These are phyloP conservation scores for Arthrinium phaeospermum DNA, from an alignment of 2,329 filamentous ascomycete species.

Conservation along the genomic window DNA sequence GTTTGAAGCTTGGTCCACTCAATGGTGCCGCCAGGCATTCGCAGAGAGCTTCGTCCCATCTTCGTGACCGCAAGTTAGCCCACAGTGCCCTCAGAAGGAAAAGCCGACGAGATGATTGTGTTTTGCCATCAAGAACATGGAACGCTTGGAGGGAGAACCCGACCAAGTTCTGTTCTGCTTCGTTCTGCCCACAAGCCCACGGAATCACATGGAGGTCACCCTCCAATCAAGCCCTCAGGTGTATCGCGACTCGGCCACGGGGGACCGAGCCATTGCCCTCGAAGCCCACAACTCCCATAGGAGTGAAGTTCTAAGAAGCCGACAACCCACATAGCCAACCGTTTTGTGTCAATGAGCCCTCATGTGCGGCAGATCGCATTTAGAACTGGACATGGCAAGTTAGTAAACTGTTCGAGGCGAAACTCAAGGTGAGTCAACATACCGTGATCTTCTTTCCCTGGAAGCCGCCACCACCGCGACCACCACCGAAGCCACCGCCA, in stretches of 20 bases:
- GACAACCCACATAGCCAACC: conserved; percentile 64
- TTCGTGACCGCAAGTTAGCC: conserved; percentile 34
- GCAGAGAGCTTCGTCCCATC: conserved; percentile 41
- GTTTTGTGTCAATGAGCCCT: conserved; percentile 52
- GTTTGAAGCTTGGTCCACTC: conserved; percentile 41
- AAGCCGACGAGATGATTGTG: conserved; percentile 33
- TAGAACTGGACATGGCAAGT: not conserved
- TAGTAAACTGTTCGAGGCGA: not conserved
- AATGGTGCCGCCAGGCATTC: conserved; percentile 32
- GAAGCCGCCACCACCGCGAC: conserved; percentile 57
- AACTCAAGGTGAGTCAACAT: not conserved
- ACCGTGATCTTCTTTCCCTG: conserved; percentile 78
- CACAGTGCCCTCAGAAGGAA: conserved; percentile 42
- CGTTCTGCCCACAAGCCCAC: conserved; percentile 31
- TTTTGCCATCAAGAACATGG: conserved; percentile 21
- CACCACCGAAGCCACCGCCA: conserved; percentile 42
- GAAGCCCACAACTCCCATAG: conserved; percentile 55
- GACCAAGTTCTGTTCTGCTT: conserved; percentile 25
- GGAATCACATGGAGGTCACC: conserved; percentile 39
- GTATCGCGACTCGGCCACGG: conserved; percentile 49
- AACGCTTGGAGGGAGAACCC: conserved; percentile 27
- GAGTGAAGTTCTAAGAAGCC: conserved; percentile 53
- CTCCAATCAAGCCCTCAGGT: conserved; percentile 60
- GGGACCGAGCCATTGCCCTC: conserved; percentile 52
- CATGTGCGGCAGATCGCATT: conserved; percentile 40